Percentiles rank a stretch among this genome's conserved stretches.
Conservation (phyloP, 176 grass and related monocot genomes). For the Paspalum vaginatum region DNA sequence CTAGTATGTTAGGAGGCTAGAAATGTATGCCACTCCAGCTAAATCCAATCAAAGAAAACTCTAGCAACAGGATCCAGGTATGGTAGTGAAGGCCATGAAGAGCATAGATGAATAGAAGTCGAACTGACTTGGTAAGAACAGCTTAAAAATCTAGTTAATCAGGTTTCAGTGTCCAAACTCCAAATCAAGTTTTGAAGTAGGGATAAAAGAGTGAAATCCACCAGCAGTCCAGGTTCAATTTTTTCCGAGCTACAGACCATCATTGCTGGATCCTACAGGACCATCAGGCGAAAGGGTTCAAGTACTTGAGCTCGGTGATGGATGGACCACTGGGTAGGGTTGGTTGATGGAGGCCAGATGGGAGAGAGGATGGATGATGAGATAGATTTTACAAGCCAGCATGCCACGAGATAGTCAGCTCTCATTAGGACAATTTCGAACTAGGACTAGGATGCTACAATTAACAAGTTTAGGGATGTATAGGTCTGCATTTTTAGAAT, state of each 20-base stretch:
- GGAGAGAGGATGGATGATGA: background rate
- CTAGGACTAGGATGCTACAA: background rate
- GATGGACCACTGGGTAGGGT: background rate
- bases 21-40: background rate
- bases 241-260: background rate
- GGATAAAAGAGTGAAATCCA: no score
- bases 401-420: background rate
- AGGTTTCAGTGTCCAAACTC: background rate
- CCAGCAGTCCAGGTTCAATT: background rate
- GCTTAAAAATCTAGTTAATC: background rate
- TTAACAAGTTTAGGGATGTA: background rate
- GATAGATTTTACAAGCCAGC: background rate
- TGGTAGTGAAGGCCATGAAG: background rate
- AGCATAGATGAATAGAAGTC: background rate
- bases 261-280: background rate
- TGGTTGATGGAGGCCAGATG: background rate
- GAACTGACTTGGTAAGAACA: background rate
- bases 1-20: background rate
- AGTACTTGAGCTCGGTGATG: background rate
- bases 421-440: background rate
- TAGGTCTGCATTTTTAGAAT: background rate
- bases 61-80: background rate
- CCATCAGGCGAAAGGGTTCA: background rate
- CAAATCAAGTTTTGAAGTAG: no score
- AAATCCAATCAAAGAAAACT: background rate